phyloP scores from a whole-genome alignment of 2,329 filamentous ascomycete genomes.

The Helotiales sp. region DNA sequence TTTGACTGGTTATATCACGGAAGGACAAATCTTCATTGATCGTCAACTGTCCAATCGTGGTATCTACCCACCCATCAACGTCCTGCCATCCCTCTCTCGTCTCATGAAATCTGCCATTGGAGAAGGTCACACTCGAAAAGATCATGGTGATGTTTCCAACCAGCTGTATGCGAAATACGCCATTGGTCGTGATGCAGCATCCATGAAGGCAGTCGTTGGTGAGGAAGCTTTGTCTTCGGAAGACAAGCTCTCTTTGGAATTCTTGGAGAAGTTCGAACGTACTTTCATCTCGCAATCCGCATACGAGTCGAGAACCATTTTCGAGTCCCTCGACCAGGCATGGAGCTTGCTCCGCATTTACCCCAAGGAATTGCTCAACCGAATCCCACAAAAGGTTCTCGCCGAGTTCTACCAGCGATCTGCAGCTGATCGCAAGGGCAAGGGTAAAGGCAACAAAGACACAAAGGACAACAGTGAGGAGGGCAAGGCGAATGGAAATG shows the following conservation, averaged over 20 bases:
- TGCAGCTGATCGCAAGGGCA: constrained; percentile 61
- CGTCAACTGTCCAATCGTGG: constrained; percentile 93
- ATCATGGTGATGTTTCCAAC: constrained; percentile 98
- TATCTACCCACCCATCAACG: constrained; percentile 98
- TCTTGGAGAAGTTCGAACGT: constrained; percentile 97
- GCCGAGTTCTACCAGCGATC: constrained; percentile 80
- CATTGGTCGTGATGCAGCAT: constrained; percentile 95
- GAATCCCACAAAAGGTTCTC: constrained; percentile 80
- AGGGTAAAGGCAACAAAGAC: constrained; percentile 54
- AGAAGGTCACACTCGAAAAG: constrained; percentile 92
- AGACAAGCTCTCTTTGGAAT: constrained; percentile 97
- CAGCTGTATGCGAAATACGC: constrained; percentile 99
- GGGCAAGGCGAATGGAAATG: constrained; percentile 39
- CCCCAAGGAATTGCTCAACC: constrained; percentile 96
- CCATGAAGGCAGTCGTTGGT: constrained; percentile 99
- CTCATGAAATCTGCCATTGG: constrained; percentile 99
- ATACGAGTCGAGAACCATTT: constrained; percentile 90
- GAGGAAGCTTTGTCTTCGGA: constrained; percentile 94
- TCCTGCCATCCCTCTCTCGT: constrained; percentile 94
- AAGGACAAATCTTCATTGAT: constrained; percentile 98
- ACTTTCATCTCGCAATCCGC: constrained; percentile 90
- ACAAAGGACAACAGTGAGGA: constrained; percentile 40
- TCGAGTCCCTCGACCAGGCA: constrained; percentile 90
- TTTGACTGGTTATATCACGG: constrained; percentile 97
- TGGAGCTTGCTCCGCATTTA: constrained; percentile 97